phyloP scores from a whole-genome alignment of 179 eudicot species.

The Patellifolia procumbens region DNA sequence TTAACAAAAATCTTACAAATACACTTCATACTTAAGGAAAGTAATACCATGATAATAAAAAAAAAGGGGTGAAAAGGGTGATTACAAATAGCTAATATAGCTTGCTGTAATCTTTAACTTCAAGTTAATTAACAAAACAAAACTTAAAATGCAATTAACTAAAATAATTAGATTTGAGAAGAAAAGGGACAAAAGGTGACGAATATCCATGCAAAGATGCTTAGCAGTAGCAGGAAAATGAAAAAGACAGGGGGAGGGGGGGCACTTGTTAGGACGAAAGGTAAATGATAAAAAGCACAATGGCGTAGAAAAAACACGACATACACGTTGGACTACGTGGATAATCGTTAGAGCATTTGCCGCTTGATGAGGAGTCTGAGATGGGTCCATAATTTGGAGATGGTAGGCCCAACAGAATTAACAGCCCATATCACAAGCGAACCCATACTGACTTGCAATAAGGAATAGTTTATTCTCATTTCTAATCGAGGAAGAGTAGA shows the following conservation, averaged over 20 bases:
- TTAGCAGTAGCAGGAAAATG: neutral
- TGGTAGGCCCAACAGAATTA: neutral
- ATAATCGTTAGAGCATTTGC: neutral
- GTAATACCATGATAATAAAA: neutral
- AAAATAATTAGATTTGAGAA: too few species aligned
- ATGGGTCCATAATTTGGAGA: neutral
- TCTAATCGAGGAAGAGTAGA: too few species aligned
- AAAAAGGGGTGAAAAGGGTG: neutral
- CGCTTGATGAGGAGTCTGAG: neutral
- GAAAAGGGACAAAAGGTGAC: neutral
- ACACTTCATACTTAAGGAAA: neutral
- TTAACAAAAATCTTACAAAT: neutral
- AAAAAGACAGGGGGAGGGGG: neutral
- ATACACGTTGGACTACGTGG: slow-evolving; percentile 25
- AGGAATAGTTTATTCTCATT: too few species aligned
- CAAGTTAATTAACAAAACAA: too few species aligned
- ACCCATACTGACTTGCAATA: too few species aligned
- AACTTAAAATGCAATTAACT: too few species aligned
- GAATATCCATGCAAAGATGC: slow-evolving; percentile 32
- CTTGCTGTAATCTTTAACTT: too few species aligned
- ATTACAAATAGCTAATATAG: neutral
- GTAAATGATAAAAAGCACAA: slow-evolving; percentile 4
- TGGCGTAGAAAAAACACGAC: slow-evolving; percentile 6
- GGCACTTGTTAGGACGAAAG: slow-evolving; percentile 10
- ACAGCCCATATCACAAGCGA: neutral